These are phyloP conservation scores for Zasmidium cellare DNA, from an alignment of 2,329 filamentous ascomycete species.

Conservation along the genomic window DNA sequence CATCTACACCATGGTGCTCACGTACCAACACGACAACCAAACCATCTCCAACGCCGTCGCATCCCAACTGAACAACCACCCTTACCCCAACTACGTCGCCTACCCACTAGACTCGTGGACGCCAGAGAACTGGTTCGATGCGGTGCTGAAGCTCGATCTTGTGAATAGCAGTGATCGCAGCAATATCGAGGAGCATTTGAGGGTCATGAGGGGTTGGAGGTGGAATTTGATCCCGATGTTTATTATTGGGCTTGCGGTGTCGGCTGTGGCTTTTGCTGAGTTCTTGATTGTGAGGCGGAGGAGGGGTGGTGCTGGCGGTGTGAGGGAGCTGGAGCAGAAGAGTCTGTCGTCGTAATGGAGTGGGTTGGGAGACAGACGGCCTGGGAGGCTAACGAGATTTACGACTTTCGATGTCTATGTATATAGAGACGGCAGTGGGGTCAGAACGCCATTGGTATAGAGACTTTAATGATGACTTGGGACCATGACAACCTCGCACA, in stretches of 20 bases:
- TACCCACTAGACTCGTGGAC: conserved; percentile 30
- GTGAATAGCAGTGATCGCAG: conserved; percentile 11
- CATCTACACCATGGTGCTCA: conserved; percentile 30
- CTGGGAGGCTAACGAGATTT: no score
- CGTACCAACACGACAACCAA: conserved; percentile 22
- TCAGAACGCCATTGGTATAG: no score
- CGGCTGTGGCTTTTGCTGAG: conserved; percentile 20
- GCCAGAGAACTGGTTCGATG: conserved; percentile 32
- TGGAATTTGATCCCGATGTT: conserved; percentile 34
- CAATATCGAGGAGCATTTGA: conserved; percentile 21
- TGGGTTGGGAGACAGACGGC: no score
- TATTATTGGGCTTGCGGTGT: conserved; percentile 22
- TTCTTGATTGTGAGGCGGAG: background rate
- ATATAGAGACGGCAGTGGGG: no score
- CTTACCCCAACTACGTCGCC: conserved; percentile 29
- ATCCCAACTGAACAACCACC: conserved; percentile 21
- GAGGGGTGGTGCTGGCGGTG: background rate
- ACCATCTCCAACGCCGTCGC: conserved; percentile 26
- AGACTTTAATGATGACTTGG: no score
- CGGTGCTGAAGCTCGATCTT: conserved; percentile 26
- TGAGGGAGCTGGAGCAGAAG: background rate
- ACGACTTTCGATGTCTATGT: no score
- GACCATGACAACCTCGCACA: no score
- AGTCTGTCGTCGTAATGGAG: background rate
- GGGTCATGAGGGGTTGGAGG: conserved; percentile 29